phyloP scores from a whole-genome alignment of 2,329 filamentous ascomycete species.

The Xylaria sp. region DNA sequence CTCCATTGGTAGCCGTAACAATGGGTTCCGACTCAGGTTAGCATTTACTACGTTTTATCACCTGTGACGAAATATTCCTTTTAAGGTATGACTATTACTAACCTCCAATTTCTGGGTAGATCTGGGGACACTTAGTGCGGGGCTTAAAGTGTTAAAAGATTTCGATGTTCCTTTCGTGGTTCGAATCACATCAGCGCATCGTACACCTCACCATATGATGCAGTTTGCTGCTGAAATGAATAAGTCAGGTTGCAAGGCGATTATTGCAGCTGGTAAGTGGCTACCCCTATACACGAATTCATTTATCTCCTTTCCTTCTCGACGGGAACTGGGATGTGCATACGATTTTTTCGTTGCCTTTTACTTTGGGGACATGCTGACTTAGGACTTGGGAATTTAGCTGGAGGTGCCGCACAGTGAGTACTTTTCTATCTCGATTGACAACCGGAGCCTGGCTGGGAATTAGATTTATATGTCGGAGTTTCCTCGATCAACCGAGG shows the following conservation, averaged over 20 bases:
- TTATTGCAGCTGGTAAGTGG: conserved; percentile 66
- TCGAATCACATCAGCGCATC: conserved; percentile 80
- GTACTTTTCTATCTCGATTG: background rate
- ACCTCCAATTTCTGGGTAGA: conserved; percentile 42
- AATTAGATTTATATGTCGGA: background rate
- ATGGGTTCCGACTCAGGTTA: conserved; percentile 79
- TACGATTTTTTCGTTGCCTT: background rate
- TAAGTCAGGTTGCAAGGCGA: conserved; percentile 69
- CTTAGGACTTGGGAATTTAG: conserved; percentile 8
- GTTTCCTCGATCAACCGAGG: background rate
- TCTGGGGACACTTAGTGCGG: conserved; percentile 68
- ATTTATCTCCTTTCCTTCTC: background rate
- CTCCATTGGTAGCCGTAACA: conserved; percentile 73
- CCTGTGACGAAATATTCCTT: too few species aligned
- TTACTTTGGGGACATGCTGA: conserved; percentile 12
- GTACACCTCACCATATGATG: conserved; percentile 74
- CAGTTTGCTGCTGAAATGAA: conserved; percentile 68
- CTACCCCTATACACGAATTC: background rate
- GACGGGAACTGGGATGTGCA: background rate
- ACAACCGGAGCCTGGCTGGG: background rate
- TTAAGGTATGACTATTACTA: background rate
- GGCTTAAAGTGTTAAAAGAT: conserved; percentile 68
- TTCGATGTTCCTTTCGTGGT: conserved; percentile 75
- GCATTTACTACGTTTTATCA: background rate
- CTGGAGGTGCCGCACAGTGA: conserved; percentile 31